Evolutionary conservation across 768 basidiomycete genomes (phyloP), one percentile per base, ranked within the genome.

Genomic region (Hypsizygus marmoreus): DNA sequence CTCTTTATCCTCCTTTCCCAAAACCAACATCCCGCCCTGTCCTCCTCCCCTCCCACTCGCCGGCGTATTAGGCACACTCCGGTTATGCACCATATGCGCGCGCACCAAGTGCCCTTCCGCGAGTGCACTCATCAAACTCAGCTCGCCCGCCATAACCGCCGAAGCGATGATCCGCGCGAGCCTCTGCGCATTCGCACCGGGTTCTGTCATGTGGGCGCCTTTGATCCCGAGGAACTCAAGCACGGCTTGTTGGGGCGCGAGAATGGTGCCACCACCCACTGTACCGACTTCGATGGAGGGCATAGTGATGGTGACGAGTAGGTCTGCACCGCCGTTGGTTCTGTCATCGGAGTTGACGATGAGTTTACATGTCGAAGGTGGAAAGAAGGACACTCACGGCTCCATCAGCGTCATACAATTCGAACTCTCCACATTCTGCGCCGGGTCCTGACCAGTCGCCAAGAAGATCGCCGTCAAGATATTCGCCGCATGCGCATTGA

Each of bases 361-460:
- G 39, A 10, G 46, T 8, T 16, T 34, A 3, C 2, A n/a, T 14
- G 19, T 0, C n/a, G n/a, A 11, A 41, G 8, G 36, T 16, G 17
- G 16, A 38, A 30, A 40, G 51, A 43, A 54, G 40, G 44, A 55
- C 3, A 89, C 91, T 67, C 65, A 97, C 88, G 94, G 85, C 67
- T 99, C 97, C 95, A 99, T 98, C 36, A 97, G 72, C 1, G 97
- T 99, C 75, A 99, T 95, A 68, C 97, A 99, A 64, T 92, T 95
- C 29, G 94, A 95, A 47, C 91, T 95, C 73, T 95, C 97, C 20
- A 99, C 95, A 65, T 97, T 97, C 75, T 99, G 97, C 6, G 97
- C 97, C 2, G 97, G 97, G 61, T 99, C 97, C 69, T 99, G 97
- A 13, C 97, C 97, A 29, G 94, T 95, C 12, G 97, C 97, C 53